Base-by-base conservation (phyloP, 2,329 filamentous ascomycete genomes). In the Escovopsis sp. region DNA sequence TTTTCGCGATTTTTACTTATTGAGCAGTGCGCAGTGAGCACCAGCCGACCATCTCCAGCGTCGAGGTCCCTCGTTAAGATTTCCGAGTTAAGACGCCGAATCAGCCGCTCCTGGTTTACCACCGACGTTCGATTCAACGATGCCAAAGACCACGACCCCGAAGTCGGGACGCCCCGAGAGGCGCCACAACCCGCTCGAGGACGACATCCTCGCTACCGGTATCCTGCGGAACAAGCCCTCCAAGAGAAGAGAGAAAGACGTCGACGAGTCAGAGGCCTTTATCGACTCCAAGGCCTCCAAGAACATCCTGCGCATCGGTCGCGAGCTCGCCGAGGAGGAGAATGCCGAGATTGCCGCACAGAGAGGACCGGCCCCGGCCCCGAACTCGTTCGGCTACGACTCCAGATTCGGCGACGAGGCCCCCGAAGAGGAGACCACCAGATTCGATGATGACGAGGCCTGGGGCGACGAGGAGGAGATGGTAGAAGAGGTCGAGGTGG, bases 121-220 rank as follows among this genome's bases (percentile, higher is more conserved):
- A 9, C 8, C 27, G 11, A 30, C 11, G n/a, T 30, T 6, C 30
- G n/a, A 39, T 16, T 15, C 39, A 51, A 65, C 50, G 45, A 94
- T 94, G 88, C 86, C 87, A 32, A 94, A 94, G 68, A 78, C 81
- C 39, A 74, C 69, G 25, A 73, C 74, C 43, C 69, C 75, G 14
- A 71, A 68, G 50, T 70, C 68, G 44, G 65, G 59, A 50, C 76
- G 71, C 57, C 69, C 70, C 51, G 70, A 70, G 46, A 77, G 81
- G 55, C 79, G 84, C 49, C 89, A 95, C 65, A 93, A 93, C 52
- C 88, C 89, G 34, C 81, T 98, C 45, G 82, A 89, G 53, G 84
- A 94, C 56, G 91, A 96, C 54, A 71, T 96, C 57, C 64, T 81
- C 51, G 70, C 85, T 50, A 72, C 79, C 44, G 71, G 80, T 46